A percentile compares a stretch with the other conserved stretches of the same genome.
Evolutionary conservation across 129 eudicot species (phyloP).

Genomic region (Deinandra increscens): DNA sequence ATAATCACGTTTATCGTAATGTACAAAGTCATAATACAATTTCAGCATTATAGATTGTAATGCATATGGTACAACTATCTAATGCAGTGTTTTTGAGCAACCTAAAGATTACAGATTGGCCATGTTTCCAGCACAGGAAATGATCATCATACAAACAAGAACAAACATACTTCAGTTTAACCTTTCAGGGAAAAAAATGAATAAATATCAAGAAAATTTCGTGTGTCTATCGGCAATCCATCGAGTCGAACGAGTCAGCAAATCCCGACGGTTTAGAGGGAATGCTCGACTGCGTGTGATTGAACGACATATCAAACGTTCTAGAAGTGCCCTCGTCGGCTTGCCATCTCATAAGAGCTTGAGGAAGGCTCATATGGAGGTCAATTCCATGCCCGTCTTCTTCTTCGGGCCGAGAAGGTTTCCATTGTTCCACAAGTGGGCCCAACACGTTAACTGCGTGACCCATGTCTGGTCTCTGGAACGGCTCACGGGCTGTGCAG

Average conservation of each 20-base stretch:
- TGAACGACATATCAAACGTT: conserved; percentile 56
- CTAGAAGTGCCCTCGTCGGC: conserved; percentile 85
- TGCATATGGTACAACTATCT: conserved; percentile 28
- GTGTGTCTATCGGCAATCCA: conserved; percentile 62
- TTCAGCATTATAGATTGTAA: conserved; percentile 10
- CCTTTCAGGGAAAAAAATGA: conserved; percentile 28
- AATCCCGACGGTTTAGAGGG: conserved; percentile 83
- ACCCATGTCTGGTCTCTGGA: conserved; percentile 60
- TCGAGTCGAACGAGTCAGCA: conserved; percentile 67
- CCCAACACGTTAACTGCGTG: conserved; percentile 52
- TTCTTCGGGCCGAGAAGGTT: conserved; percentile 51
- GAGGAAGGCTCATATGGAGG: conserved; percentile 81
- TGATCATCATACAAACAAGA: conserved; percentile 25
- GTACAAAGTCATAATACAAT: conserved; percentile 22
- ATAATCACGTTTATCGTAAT: neutral
- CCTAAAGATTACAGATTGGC: conserved; percentile 19
- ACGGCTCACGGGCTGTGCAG: conserved; percentile 61
- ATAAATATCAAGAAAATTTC: conserved; percentile 28
- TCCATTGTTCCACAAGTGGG: conserved; percentile 64
- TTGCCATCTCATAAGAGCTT: conserved; percentile 93
- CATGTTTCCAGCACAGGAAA: conserved; percentile 25
- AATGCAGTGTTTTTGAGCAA: conserved; percentile 1
- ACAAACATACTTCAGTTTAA: conserved; percentile 20
- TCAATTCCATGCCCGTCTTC: conserved; percentile 71
- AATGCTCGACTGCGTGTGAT: conserved; percentile 60